Evolutionary conservation across 257 asterid species (phyloP).

Genomic region (Prunella vulgaris): DNA sequence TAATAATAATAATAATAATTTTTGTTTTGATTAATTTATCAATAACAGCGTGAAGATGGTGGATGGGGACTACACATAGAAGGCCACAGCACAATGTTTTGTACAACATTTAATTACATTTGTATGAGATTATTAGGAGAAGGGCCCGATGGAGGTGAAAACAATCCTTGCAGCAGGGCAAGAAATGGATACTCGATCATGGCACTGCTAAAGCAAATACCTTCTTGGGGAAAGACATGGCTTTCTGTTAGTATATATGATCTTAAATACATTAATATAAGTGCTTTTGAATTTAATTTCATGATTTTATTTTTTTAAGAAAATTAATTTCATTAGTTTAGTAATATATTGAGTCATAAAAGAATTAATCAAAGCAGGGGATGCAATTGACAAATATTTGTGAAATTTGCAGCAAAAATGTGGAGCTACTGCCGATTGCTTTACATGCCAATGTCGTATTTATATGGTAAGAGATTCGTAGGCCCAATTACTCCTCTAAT

Average conservation of each 20-base stretch:
- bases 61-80: conserved; percentile 84
- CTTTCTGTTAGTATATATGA: conserved; percentile 41
- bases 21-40: too few species aligned
- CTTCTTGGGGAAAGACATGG: conserved; percentile 91
- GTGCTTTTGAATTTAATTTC: too few species aligned
- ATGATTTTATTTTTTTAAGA: too few species aligned
- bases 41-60: conserved; percentile 53
- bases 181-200: conserved; percentile 78
- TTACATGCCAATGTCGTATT: conserved; percentile 80
- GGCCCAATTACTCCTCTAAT: conserved; percentile 69
- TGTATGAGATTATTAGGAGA: conserved; percentile 67
- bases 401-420: conserved; percentile 53
- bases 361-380: too few species aligned
- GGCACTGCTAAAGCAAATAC: conserved; percentile 62
- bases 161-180: conserved; percentile 52
- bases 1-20: too few species aligned
- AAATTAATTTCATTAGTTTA: too few species aligned
- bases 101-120: conserved; percentile 57
- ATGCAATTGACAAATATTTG: not conserved
- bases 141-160: conserved; percentile 50
- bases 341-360: not conserved
- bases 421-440: conserved; percentile 73
- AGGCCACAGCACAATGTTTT: conserved; percentile 77
- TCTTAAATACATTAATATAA: too few species aligned
- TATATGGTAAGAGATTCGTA: conserved; percentile 67